A percentile compares a stretch with the other conserved stretches of the same genome.
phyloP scores from a whole-genome alignment of 768 basidiomycete species.

The Russula ochroleuca region DNA sequence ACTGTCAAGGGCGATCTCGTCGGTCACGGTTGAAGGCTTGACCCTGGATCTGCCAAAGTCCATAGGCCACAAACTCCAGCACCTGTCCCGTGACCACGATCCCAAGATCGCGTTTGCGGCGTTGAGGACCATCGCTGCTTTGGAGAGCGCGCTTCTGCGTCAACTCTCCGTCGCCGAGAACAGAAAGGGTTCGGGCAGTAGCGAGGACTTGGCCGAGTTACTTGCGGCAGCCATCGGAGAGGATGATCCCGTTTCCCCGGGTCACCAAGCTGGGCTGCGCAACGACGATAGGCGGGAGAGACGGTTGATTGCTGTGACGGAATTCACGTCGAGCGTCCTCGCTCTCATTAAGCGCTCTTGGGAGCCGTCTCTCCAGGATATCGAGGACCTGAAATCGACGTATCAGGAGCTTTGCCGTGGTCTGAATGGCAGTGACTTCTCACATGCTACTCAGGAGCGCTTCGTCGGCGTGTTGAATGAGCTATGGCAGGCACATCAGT shows the following conservation, averaged over 20 bases:
- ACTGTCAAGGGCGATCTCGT: constrained; percentile 1
- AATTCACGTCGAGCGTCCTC: constrained; percentile 7
- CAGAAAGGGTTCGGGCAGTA: neutral
- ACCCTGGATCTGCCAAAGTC: neutral
- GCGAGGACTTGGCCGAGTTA: neutral
- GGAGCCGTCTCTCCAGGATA: constrained; percentile 3
- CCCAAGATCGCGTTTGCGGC: constrained; percentile 9
- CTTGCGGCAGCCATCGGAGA: neutral
- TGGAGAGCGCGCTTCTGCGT: constrained; percentile 2
- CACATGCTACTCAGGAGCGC: neutral
- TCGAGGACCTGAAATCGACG: constrained; percentile 1
- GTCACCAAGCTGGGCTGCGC: neutral
- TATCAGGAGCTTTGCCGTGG: constrained; percentile 7
- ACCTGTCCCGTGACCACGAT: constrained; percentile 7
- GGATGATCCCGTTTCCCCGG: neutral
- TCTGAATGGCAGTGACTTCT: neutral
- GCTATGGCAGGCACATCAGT: neutral
- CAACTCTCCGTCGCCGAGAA: neutral
- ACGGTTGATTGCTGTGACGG: constrained; percentile 2
- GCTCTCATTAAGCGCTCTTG: neutral
- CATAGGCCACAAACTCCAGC: neutral
- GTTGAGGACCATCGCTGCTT: neutral
- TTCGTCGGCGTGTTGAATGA: neutral
- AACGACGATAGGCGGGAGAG: neutral
- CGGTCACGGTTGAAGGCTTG: neutral